Evolutionary conservation across 345 rosid genomes (phyloP).

Genomic region (Aquilaria malaccensis): DNA sequence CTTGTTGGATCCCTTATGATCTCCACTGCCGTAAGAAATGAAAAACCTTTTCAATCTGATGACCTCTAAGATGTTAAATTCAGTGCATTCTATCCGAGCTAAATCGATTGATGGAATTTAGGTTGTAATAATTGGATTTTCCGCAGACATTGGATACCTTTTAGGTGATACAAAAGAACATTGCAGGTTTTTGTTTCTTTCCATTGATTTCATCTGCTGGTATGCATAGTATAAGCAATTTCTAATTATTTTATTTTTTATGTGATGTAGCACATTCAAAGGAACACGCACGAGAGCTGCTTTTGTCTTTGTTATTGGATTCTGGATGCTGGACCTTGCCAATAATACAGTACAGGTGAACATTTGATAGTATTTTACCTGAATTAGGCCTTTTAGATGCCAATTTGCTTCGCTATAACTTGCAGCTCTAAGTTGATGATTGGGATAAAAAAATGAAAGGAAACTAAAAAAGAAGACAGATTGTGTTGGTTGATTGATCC

Average conservation of each 20-base stretch:
- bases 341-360: slow-evolving; percentile 94
- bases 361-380: slow-evolving; percentile 4
- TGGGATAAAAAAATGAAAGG: not conserved
- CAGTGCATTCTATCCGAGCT: slow-evolving; percentile 26
- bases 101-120: slow-evolving; percentile 59
- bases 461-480: not conserved
- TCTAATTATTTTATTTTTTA: slow-evolving; percentile 3
- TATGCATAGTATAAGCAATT: not conserved
- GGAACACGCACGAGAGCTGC: slow-evolving; percentile 90
- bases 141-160: slow-evolving; percentile 95
- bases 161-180: slow-evolving; percentile 86
- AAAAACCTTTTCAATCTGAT: slow-evolving; percentile 9
- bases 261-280: slow-evolving; percentile 65
- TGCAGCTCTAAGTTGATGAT: too few relatives aligned
- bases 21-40: slow-evolving; percentile 64
- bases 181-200: slow-evolving; percentile 57
- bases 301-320: slow-evolving; percentile 76
- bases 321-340: slow-evolving; percentile 98
- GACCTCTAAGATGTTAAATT: slow-evolving; percentile 6
- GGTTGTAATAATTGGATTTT: slow-evolving; percentile 94
- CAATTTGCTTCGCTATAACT: not conserved
- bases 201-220: slow-evolving; percentile 17
- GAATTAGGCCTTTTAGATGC: not conserved
- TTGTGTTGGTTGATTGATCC: slow-evolving; percentile 1
- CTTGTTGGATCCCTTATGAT: slow-evolving; percentile 89